Evolutionary conservation across 2,329 filamentous ascomycete genomes (phyloP).

Genomic region (Elsinoe batatas): DNA sequence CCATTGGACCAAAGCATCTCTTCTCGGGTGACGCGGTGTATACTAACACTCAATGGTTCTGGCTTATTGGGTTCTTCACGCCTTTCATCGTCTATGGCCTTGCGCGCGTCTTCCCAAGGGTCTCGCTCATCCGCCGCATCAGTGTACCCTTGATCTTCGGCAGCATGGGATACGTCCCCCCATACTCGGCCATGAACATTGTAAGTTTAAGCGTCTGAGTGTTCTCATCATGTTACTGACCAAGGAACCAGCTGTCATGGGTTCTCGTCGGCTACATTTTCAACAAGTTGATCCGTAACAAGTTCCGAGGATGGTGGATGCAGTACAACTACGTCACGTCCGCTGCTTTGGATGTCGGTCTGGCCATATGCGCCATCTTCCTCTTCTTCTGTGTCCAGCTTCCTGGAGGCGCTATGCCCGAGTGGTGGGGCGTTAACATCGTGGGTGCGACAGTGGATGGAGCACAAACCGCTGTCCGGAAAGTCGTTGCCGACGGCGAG

Average conservation of each 20-base stretch:
- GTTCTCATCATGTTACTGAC: background rate
- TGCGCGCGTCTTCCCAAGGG: constrained; percentile 18
- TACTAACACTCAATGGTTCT: constrained; percentile 68
- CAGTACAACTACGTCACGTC: constrained; percentile 88
- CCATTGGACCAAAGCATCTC: constrained; percentile 11
- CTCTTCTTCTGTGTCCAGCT: constrained; percentile 82
- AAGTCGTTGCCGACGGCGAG: constrained; percentile 49
- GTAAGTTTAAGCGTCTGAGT: constrained; percentile 7
- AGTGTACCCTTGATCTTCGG: constrained; percentile 63
- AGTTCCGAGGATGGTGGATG: constrained; percentile 68
- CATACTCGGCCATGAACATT: constrained; percentile 63
- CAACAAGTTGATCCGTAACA: constrained; percentile 63
- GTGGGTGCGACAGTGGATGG: constrained; percentile 16
- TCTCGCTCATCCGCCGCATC: constrained; percentile 17
- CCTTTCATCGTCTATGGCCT: constrained; percentile 68
- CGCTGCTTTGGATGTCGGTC: constrained; percentile 70
- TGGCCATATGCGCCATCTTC: constrained; percentile 75
- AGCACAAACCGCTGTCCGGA: constrained; percentile 15
- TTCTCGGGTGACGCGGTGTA: constrained; percentile 63
- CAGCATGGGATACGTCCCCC: constrained; percentile 75
- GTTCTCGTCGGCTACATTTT: constrained; percentile 76
- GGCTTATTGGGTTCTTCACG: constrained; percentile 63
- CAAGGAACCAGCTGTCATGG: constrained; percentile 61
- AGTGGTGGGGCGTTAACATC: constrained; percentile 80
- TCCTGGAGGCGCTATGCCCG: constrained; percentile 61